Base-by-base conservation (phyloP, 2,329 filamentous ascomycete species). In the Hirsutella minnesotensis region DNA sequence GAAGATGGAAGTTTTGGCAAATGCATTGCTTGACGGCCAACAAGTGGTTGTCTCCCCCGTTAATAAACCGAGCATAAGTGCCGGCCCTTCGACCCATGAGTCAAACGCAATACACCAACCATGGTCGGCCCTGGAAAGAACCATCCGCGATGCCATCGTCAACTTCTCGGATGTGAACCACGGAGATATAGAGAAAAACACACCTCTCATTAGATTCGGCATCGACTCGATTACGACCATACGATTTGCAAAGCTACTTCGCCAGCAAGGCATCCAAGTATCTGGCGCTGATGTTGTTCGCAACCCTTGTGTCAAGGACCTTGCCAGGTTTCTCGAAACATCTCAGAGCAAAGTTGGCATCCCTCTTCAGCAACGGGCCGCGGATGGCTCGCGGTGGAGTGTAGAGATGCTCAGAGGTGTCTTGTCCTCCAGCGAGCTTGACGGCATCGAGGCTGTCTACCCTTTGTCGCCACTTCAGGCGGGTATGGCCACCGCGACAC, bases 251-350 rank as follows among this genome's bases (percentile, higher is more conserved):
- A 51, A 53, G 30, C 51, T 51, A 24, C 49, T 62, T 1, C 56
- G 60, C 7, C 49, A 56, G 24, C 20, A 43, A 4, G 52, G 50
- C 2, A 38, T 61, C 22, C 41, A 48, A 9, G 52, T 53, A n/a
- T 57, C 59, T 1, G 60, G 59, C 8, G 53, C 60, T 8, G 59
- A 61, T 44, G 50, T 63, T 4, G 56, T 64, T 51, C 54, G 58
- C 7, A 55, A 56, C 42, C 50, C 58, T 8, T 56, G 56, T 13
- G 47, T 61, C 8, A 56, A 51, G 7, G 50, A 54, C 2, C 45
- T 61, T 33, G 45, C 33, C 19, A 19, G 21, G 12, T 9, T 8
- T 18, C 9, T 35, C 5, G 16, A 35, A 18, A 16, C 33, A 3
- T 35, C 33, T 4, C 13, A 18, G 15, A 35, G 15, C 33, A n/a